These are phyloP conservation scores for Alliaria petiolata DNA, from an alignment of 345 rosid genomes.

Conservation along the genomic window DNA sequence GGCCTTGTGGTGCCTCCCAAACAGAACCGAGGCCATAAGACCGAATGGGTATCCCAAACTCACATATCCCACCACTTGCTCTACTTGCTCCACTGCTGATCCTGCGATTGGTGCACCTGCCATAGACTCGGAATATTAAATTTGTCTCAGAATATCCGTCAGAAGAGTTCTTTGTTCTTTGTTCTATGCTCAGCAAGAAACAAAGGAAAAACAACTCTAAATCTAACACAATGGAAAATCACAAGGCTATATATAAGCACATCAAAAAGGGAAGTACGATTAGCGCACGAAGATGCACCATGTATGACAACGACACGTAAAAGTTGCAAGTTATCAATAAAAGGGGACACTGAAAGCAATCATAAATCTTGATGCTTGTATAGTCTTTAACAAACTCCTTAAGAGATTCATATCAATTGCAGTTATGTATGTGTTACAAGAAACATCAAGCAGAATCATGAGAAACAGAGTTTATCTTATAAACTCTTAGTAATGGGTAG, in stretches of 20 bases:
- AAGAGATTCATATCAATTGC: neutral
- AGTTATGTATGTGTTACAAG: neutral
- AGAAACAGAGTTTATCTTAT: constrained; percentile 1
- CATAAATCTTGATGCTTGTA: neutral
- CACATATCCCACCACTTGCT: constrained; percentile 72
- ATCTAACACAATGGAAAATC: neutral
- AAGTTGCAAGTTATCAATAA: neutral
- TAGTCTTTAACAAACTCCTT: neutral
- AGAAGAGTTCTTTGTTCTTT: neutral
- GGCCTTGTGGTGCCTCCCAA: constrained; percentile 82
- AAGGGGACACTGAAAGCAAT: too few relatives aligned
- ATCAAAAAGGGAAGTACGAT: neutral
- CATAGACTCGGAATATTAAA: neutral
- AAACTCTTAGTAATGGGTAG: neutral
- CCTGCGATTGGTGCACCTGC: constrained; percentile 97
- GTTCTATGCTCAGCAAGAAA: neutral
- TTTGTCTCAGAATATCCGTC: neutral
- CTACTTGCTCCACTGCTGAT: constrained; percentile 74
- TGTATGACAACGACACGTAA: neutral
- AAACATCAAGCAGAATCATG: neutral
- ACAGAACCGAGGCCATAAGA: constrained; percentile 70
- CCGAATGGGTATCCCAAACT: constrained; percentile 95
- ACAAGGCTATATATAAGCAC: neutral
- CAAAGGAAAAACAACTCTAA: neutral
- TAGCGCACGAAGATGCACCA: neutral